Conservation (phyloP, 31 red algal species). For the Asparagopsis taxiformis region DNA sequence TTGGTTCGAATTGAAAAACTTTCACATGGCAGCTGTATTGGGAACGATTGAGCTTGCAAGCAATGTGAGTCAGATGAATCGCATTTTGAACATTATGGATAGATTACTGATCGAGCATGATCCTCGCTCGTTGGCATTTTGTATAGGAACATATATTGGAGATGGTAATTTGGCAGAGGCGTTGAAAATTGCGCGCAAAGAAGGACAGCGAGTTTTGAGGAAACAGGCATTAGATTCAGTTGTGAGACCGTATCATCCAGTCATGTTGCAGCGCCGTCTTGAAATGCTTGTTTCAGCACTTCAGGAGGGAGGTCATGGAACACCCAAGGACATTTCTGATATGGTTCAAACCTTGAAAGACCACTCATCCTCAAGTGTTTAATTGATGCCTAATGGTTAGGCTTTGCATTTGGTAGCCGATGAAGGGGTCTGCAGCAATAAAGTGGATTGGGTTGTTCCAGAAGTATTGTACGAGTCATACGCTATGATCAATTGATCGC, state of each 20-base stretch:
- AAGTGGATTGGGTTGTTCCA: too few relatives aligned
- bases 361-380: too few relatives aligned
- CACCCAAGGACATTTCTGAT: too few relatives aligned
- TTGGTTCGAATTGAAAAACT: constrained; percentile 5
- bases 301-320: too few relatives aligned
- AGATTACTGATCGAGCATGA: constrained; percentile 22
- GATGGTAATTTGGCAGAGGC: constrained; percentile 43
- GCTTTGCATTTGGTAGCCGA: too few relatives aligned
- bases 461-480: too few relatives aligned
- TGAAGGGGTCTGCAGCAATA: too few relatives aligned
- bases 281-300: too few relatives aligned
- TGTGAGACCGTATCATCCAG: constrained; percentile 24
- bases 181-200: constrained; percentile 13
- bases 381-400: too few relatives aligned
- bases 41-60: constrained; percentile 33
- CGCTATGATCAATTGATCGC: too few relatives aligned
- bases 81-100: constrained; percentile 28
- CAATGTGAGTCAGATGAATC: constrained; percentile 24
- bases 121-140: constrained; percentile 34
- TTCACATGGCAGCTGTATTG: constrained; percentile 23
- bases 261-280: constrained; percentile 10
- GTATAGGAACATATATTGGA: constrained; percentile 31
- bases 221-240: neutral
- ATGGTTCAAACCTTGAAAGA: too few relatives aligned
- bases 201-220: neutral